Conservation (phyloP, 2,329 filamentous ascomycete species). For the Penicillium polonicum region DNA sequence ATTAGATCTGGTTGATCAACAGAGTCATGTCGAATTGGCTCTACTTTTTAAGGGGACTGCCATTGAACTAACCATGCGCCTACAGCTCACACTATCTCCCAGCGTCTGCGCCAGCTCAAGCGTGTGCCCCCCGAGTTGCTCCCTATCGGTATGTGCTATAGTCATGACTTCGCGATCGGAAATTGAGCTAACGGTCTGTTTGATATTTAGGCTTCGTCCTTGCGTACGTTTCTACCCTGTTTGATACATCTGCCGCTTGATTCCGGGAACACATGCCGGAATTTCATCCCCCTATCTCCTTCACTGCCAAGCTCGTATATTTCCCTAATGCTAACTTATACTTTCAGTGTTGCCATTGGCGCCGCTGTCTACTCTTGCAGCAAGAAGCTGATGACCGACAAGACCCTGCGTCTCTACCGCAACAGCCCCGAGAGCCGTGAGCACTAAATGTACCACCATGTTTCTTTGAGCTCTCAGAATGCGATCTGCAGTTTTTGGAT, state of each 20-base stretch:
- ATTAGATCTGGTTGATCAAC: conserved; percentile 5
- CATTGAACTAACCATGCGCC: conserved; percentile 26
- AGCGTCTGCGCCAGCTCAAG: conserved; percentile 86
- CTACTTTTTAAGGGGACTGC: not conserved
- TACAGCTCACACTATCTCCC: conserved; percentile 91
- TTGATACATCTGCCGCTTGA: conserved; percentile 11
- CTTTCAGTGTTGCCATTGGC: conserved; percentile 61
- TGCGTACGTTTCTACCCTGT: conserved; percentile 57
- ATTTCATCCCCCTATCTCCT: conserved; percentile 22
- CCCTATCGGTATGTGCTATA: conserved; percentile 72
- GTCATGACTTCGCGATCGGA: not conserved
- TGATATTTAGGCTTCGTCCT: conserved; percentile 72
- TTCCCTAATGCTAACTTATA: conserved; percentile 21
- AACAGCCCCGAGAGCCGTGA: conserved; percentile 54
- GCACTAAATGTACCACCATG: conserved; percentile 40
- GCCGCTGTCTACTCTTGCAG: conserved; percentile 78
- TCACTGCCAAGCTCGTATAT: conserved; percentile 3
- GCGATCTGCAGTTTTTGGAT: conserved; percentile 25
- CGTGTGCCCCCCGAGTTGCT: conserved; percentile 90
- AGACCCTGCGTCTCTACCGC: conserved; percentile 83
- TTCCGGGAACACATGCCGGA: conserved; percentile 15
- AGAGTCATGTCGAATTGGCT: not conserved
- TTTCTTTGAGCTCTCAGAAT: conserved; percentile 33
- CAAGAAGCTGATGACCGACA: conserved; percentile 84
- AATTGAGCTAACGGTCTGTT: conserved; percentile 27